Evolutionary conservation across 192 early-diverging fungal genomes (phyloP).

Genomic region (Dimargaris xerosporica): DNA sequence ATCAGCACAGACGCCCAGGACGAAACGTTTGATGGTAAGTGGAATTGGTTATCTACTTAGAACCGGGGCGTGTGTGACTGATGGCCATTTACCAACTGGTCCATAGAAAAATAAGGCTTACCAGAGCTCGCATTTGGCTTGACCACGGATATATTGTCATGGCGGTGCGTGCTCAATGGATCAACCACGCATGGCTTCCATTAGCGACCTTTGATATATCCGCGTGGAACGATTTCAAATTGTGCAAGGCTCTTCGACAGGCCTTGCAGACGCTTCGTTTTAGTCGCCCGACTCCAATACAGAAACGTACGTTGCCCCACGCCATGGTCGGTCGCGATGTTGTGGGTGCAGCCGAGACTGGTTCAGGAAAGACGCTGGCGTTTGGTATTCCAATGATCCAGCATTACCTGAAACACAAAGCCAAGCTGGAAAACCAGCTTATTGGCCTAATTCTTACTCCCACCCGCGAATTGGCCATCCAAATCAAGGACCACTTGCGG

Average conservation of each 20-base stretch:
- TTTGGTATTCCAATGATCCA: constrained; percentile 91
- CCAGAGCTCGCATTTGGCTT: too few species aligned
- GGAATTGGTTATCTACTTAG: too few species aligned
- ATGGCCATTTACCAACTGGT: too few species aligned
- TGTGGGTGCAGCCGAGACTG: constrained; percentile 87
- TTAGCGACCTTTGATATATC: constrained; percentile 10
- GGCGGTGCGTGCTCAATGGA: constrained; percentile 14
- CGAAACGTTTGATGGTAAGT: too few species aligned
- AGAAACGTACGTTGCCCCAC: constrained; percentile 53
- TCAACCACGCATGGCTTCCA: constrained; percentile 7
- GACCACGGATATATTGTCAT: too few species aligned
- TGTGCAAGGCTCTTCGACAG: constrained; percentile 19
- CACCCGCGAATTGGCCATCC: constrained; percentile 90
- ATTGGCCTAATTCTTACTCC: constrained; percentile 73
- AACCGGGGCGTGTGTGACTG: too few species aligned
- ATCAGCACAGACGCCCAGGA: too few species aligned
- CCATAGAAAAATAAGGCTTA: too few species aligned
- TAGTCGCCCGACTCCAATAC: constrained; percentile 71
- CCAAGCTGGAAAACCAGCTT: constrained; percentile 13
- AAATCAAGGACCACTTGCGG: constrained; percentile 73
- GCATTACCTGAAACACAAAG: constrained; percentile 31
- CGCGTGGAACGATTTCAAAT: constrained; percentile 11
- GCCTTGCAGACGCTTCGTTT: constrained; percentile 62
- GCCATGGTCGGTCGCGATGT: constrained; percentile 66
- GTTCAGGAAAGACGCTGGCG: constrained; percentile 89